Conservation (phyloP, 352 stramenopile genomes). For the Vaucheria bursata region DNA sequence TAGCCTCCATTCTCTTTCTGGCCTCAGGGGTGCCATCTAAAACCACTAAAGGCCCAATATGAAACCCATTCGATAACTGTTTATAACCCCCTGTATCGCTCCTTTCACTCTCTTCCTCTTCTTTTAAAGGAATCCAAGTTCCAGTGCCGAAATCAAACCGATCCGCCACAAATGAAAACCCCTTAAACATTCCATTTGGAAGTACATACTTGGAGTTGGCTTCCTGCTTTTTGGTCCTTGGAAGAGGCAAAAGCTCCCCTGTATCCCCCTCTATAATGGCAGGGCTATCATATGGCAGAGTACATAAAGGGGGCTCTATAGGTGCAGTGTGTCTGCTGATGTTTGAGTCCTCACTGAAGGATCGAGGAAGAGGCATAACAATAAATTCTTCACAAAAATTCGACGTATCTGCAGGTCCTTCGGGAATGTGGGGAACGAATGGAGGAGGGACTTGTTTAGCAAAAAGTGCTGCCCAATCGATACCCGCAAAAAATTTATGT, state of each 20-base stretch:
- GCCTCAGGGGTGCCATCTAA: background rate
- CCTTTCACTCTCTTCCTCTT: conserved; percentile 1
- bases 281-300: background rate
- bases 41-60: background rate
- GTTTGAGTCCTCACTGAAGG: conserved; percentile 28
- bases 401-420: conserved; percentile 23
- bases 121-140: conserved; percentile 12
- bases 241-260: background rate
- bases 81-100: background rate
- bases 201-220: background rate
- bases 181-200: conserved; percentile 21
- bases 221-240: background rate
- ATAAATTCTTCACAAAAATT: conserved; percentile 38
- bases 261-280: background rate
- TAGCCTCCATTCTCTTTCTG: too few relatives aligned
- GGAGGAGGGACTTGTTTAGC: conserved; percentile 30
- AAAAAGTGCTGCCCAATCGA: conserved; percentile 34
- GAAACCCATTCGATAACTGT: background rate
- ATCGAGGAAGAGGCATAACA: conserved; percentile 26
- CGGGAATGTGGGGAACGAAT: conserved; percentile 20
- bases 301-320: background rate
- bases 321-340: background rate
- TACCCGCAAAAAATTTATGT: conserved; percentile 24
- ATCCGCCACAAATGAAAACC: conserved; percentile 39
- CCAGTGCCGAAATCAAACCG: conserved; percentile 13